Percentiles rank a stretch among this genome's conserved stretches.
phyloP scores from a whole-genome alignment of 352 stramenopile genomes.

The Blastocystis sp. region DNA sequence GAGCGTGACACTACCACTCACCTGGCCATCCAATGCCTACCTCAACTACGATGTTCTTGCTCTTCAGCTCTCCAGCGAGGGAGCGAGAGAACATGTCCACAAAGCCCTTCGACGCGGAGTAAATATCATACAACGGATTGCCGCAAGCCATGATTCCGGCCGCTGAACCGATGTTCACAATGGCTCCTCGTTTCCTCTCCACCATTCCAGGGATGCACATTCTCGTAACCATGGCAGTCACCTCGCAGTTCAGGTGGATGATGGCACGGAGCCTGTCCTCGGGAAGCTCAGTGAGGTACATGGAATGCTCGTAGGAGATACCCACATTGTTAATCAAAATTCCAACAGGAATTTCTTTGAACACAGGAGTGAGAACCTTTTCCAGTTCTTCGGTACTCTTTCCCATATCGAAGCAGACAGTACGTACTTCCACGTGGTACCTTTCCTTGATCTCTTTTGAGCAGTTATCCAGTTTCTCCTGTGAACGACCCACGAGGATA shows the following conservation, averaged over 20 bases:
- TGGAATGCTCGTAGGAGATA: conserved; percentile 92
- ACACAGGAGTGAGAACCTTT: conserved; percentile 44
- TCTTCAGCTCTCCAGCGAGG: conserved; percentile 86
- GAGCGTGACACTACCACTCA: conserved; percentile 87
- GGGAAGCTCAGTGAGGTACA: conserved; percentile 92
- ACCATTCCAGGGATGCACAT: conserved; percentile 85
- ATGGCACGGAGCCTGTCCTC: conserved; percentile 83
- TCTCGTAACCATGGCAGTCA: conserved; percentile 79
- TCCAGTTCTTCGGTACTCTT: conserved; percentile 67
- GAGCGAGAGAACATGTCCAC: conserved; percentile 92
- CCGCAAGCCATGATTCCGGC: conserved; percentile 84
- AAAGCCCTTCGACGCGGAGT: conserved; percentile 93
- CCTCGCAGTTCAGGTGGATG: conserved; percentile 77
- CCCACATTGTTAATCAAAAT: conserved; percentile 99
- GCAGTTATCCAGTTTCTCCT: conserved; percentile 85
- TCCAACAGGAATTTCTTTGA: conserved; percentile 83
- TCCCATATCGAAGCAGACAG: conserved; percentile 70
- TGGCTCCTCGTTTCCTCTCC: conserved; percentile 82
- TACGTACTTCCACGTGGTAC: conserved; percentile 71
- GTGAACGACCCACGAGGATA: conserved; percentile 91
- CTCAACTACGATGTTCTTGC: conserved; percentile 71
- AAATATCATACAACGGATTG: conserved; percentile 85
- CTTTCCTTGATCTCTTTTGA: conserved; percentile 85
- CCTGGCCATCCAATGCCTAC: conserved; percentile 71
- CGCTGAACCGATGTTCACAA: conserved; percentile 94